Conservation (phyloP, 345 rosid species). For the Physaria fendleri region DNA sequence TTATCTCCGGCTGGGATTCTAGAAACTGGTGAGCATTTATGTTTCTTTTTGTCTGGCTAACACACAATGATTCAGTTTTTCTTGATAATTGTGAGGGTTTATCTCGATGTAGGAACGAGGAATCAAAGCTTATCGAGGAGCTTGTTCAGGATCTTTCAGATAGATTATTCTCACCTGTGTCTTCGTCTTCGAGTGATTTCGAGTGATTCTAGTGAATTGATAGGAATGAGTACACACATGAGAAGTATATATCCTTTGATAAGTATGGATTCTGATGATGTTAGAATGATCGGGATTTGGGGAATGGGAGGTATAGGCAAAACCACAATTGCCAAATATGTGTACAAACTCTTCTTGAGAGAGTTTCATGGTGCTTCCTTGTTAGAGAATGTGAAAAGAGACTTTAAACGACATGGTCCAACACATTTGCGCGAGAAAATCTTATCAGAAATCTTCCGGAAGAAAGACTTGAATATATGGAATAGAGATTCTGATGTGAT, state of each 20-base stretch:
- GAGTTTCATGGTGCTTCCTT: conserved; percentile 38
- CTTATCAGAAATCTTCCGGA: conserved; percentile 10
- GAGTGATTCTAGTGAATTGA: not conserved
- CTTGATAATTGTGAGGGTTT: not conserved
- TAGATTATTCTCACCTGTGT: conserved; percentile 1
- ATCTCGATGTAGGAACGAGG: conserved; percentile 23
- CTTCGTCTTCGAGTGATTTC: too few species aligned
- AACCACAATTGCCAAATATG: conserved; percentile 41
- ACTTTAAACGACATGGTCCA: conserved; percentile 1
- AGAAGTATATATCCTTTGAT: conserved; percentile 16
- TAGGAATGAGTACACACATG: conserved; percentile 33
- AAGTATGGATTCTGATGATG: not conserved
- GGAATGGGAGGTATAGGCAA: conserved; percentile 56
- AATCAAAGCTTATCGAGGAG: conserved; percentile 23
- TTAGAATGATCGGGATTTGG: conserved; percentile 33
- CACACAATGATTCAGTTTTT: not conserved
- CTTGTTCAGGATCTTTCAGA: conserved; percentile 25
- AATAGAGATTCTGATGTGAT: conserved; percentile 15
- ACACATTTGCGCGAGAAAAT: conserved; percentile 11
- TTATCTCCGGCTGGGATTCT: conserved; percentile 28
- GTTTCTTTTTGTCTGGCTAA: not conserved
- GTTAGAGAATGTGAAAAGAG: conserved; percentile 36
- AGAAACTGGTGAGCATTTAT: conserved; percentile 25
- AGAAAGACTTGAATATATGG: not conserved
- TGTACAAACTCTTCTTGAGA: conserved; percentile 22